These are phyloP conservation scores for Begonia loranthoides DNA, from an alignment of 306 rosid genomes.

Conservation along the genomic window DNA sequence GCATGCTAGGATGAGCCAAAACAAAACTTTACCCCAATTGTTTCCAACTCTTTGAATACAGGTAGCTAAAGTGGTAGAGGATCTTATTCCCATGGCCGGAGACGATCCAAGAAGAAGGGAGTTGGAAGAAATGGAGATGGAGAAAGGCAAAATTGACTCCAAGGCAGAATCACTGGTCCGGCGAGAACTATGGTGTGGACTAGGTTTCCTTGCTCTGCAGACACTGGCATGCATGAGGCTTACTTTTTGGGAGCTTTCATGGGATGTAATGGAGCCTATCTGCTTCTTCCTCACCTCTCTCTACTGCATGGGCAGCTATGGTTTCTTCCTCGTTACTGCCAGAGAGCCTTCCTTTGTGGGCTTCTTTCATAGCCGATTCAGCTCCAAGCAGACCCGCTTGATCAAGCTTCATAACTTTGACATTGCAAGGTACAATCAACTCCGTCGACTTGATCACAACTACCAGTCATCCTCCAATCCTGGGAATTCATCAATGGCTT, in stretches of 20 bases:
- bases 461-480: no score
- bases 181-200: no score
- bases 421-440: no score
- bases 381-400: no score
- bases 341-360: no score
- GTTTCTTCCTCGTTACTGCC: neutral
- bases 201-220: conserved; percentile 27
- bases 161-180: conserved; percentile 20
- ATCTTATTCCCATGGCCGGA: conserved; percentile 22
- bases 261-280: conserved; percentile 94
- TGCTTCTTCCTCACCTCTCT: conserved; percentile 61
- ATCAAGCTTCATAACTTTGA: no score
- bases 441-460: no score
- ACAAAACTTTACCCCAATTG: conserved; percentile 4
- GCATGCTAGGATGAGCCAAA: neutral
- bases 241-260: conserved; percentile 81
- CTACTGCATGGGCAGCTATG: conserved; percentile 58
- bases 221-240: conserved; percentile 64
- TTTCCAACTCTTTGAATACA: conserved; percentile 16
- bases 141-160: conserved; percentile 33
- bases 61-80: conserved; percentile 24
- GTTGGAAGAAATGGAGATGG: conserved; percentile 45
- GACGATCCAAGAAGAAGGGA: conserved; percentile 21
- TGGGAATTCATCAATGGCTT: no score
- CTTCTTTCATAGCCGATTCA: no score